Percentiles rank a stretch among this genome's conserved stretches.
Conservation (phyloP, 2,329 filamentous ascomycete genomes). For the Xylariales sp. region DNA sequence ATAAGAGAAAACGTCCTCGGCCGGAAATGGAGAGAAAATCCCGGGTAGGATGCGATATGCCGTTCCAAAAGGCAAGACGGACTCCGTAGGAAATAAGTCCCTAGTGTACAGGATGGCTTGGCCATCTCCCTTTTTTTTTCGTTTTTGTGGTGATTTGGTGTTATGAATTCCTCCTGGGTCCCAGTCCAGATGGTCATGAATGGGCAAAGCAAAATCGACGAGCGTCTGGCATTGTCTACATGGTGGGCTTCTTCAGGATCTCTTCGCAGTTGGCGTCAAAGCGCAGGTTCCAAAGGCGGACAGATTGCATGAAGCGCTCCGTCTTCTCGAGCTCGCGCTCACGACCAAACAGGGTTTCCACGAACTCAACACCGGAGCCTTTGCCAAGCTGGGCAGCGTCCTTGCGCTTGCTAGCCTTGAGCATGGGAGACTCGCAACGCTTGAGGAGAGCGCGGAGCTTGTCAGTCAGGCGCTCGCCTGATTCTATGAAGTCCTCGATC, state of each 20-base stretch:
- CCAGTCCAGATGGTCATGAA: no score
- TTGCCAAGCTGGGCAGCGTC: slow-evolving; percentile 73
- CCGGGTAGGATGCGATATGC: slow-evolving; percentile 4
- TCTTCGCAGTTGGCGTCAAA: slow-evolving; percentile 96
- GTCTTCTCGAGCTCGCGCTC: slow-evolving; percentile 87
- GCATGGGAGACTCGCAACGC: slow-evolving; percentile 93
- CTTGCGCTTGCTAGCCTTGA: slow-evolving; percentile 75
- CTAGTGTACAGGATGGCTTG: not conserved
- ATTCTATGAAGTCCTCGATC: slow-evolving; percentile 84
- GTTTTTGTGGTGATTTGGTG: slow-evolving; percentile 5
- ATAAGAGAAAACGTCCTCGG: not conserved
- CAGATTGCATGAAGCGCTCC: slow-evolving; percentile 85
- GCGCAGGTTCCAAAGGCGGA: slow-evolving; percentile 84
- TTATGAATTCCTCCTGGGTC: no score
- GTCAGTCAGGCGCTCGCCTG: slow-evolving; percentile 79
- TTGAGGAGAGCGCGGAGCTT: slow-evolving; percentile 85
- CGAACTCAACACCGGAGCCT: slow-evolving; percentile 90
- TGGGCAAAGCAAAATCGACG: no score
- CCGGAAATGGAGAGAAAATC: not conserved
- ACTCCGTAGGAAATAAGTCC: slow-evolving; percentile 2
- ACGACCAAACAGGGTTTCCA: slow-evolving; percentile 89
- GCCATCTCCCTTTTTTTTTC: not conserved
- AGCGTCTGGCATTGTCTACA: no score
- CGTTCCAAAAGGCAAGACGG: slow-evolving; percentile 7
- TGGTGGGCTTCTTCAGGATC: slow-evolving; percentile 62